These are phyloP conservation scores for Rhynchospora breviuscula DNA, from an alignment of 176 grass and related monocot species.

Conservation along the genomic window DNA sequence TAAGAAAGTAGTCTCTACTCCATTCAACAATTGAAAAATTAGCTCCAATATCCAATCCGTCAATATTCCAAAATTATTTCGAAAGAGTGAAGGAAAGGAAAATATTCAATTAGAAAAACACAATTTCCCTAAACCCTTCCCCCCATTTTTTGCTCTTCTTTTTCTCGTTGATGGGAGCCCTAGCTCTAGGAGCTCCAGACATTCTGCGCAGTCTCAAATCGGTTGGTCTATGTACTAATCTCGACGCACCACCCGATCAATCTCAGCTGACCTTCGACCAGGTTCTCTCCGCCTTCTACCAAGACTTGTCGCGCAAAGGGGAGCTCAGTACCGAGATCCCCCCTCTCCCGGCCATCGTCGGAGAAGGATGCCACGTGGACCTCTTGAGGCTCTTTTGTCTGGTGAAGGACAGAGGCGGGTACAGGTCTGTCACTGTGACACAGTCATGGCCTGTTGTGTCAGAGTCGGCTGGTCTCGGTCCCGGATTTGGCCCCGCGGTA, in stretches of 20 bases:
- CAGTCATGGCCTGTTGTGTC: slow-evolving; percentile 12
- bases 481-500: slow-evolving; percentile 7
- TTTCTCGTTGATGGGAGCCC: slow-evolving; percentile 9
- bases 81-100: not conserved
- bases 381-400: slow-evolving; percentile 15
- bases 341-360: not conserved
- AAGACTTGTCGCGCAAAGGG: not conserved
- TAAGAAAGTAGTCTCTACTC: not conserved
- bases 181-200: not conserved
- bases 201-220: slow-evolving; percentile 13
- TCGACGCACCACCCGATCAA: not conserved
- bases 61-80: not conserved
- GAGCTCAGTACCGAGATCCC: not conserved
- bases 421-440: not conserved
- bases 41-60: not conserved
- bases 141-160: not conserved
- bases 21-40: not conserved
- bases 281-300: slow-evolving; percentile 9
- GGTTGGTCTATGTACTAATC: slow-evolving; percentile 11
- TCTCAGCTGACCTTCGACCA: slow-evolving; percentile 15
- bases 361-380: slow-evolving; percentile 7
- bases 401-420: slow-evolving; percentile 4
- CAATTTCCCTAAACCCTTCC: not conserved
- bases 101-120: not conserved
- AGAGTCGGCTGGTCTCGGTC: not conserved